These are phyloP conservation scores for Cladorrhinum sp. DNA, from an alignment of 2,329 filamentous ascomycete species.

Conservation along the genomic window DNA sequence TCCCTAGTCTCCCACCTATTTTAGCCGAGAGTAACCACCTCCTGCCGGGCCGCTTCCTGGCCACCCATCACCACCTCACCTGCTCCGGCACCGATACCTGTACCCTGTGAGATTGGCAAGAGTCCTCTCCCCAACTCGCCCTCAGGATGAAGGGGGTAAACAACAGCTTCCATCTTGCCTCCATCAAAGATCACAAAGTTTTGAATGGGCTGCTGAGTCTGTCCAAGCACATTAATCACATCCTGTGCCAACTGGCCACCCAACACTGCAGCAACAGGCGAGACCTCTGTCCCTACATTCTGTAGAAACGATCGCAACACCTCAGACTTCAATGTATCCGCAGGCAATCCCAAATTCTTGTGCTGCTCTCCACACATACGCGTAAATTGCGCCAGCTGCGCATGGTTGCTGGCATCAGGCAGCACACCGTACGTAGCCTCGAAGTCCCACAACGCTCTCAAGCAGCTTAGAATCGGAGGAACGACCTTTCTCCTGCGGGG, in stretches of 20 bases:
- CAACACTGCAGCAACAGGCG: slow-evolving; percentile 82
- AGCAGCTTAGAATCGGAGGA: slow-evolving; percentile 78
- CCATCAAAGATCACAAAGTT: slow-evolving; percentile 93
- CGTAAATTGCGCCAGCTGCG: slow-evolving; percentile 75
- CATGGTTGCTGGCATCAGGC: slow-evolving; percentile 52
- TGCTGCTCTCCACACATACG: slow-evolving; percentile 75
- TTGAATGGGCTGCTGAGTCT: slow-evolving; percentile 90
- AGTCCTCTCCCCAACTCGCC: slow-evolving; percentile 45
- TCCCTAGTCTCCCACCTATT: background rate
- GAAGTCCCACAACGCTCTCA: slow-evolving; percentile 90
- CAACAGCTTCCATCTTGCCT: slow-evolving; percentile 70
- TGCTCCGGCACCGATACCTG: background rate
- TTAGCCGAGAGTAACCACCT: background rate
- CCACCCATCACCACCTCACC: background rate
- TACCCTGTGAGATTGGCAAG: slow-evolving; percentile 12
- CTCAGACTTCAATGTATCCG: slow-evolving; percentile 64
- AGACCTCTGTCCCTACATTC: slow-evolving; percentile 79
- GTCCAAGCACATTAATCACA: slow-evolving; percentile 91
- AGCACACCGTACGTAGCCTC: slow-evolving; percentile 55
- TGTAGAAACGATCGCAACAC: slow-evolving; percentile 82
- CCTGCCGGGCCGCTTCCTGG: background rate
- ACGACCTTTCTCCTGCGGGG: slow-evolving; percentile 70
- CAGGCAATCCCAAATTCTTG: slow-evolving; percentile 66
- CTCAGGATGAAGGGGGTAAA: slow-evolving; percentile 78
- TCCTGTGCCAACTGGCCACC: slow-evolving; percentile 92